phyloP scores from a whole-genome alignment of 2,329 filamentous ascomycete genomes.

The Esteya vermicola region DNA sequence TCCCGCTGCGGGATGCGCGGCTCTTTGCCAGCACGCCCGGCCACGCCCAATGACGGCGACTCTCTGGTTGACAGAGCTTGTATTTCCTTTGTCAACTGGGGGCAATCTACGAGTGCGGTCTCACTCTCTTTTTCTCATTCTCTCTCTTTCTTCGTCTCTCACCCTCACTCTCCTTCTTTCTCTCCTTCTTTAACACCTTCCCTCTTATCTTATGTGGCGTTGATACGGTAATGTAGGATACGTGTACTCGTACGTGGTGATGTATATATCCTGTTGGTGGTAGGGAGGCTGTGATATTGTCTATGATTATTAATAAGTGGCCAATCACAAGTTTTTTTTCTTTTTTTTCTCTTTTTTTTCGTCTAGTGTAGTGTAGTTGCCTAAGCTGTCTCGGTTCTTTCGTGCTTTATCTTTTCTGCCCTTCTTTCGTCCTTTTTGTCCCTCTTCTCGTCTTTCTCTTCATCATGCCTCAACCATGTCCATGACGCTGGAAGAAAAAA shows the following conservation, averaged over 20 bases:
- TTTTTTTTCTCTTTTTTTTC: not conserved
- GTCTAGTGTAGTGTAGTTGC: not conserved
- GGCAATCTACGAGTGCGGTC: too few species aligned
- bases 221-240: too few species aligned
- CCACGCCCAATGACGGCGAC: constrained; percentile 11
- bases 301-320: too few species aligned
- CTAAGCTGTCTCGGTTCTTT: not conserved
- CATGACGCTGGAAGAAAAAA: constrained; percentile 4
- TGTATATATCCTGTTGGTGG: too few species aligned
- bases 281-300: too few species aligned
- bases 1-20: constrained; percentile 30
- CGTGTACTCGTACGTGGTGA: too few species aligned
- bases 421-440: not conserved
- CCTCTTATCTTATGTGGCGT: not conserved
- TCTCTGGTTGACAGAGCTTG: constrained; percentile 9
- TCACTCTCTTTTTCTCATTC: not conserved
- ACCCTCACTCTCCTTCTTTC: too few species aligned
- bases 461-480: not conserved
- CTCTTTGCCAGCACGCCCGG: constrained; percentile 20
- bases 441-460: not conserved
- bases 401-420: not conserved
- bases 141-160: not conserved
- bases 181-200: not conserved
- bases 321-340: not conserved
- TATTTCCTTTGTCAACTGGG: too few species aligned